phyloP scores from a whole-genome alignment of 139 green algal genomes.

The Diplosphaera chodatii region DNA sequence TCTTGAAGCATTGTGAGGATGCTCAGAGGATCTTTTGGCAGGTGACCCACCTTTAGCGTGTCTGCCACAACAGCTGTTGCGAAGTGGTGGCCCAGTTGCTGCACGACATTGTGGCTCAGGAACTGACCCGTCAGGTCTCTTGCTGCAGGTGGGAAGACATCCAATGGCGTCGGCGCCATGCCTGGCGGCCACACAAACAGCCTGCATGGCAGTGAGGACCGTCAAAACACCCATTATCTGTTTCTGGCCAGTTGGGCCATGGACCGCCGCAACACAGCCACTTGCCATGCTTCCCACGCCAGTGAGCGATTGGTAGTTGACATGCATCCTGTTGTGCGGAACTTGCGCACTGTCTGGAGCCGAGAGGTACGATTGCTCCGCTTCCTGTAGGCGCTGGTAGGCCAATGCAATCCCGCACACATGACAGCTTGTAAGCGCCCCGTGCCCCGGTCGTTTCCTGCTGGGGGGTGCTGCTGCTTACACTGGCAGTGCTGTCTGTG shows the following conservation, averaged over 20 bases:
- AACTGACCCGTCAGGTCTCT: not conserved
- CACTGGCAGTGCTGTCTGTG: too few species aligned
- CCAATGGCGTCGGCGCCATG: not conserved
- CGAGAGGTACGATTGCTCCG: constrained; percentile 26
- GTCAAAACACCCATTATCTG: too few species aligned
- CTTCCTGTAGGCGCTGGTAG: constrained; percentile 37
- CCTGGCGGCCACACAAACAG: not conserved
- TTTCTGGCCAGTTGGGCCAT: too few species aligned
- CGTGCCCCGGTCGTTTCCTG: too few species aligned
- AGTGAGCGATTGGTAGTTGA: too few species aligned
- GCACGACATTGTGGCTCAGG: not conserved
- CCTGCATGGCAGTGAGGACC: too few species aligned
- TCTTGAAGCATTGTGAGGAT: too few species aligned
- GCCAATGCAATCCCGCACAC: constrained; percentile 24
- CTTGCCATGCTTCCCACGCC: too few species aligned
- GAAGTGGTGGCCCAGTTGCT: not conserved
- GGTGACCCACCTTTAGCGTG: not conserved
- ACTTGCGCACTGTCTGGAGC: not conserved
- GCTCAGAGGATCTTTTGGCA: too few species aligned
- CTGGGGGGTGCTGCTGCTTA: too few species aligned
- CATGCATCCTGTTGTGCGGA: too few species aligned
- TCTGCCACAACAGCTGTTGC: not conserved
- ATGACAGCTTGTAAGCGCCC: not conserved
- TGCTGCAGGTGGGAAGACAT: not conserved
- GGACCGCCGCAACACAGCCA: too few species aligned